phyloP scores from a whole-genome alignment of 2,329 filamentous ascomycete species.

The Fusarium sp. region DNA sequence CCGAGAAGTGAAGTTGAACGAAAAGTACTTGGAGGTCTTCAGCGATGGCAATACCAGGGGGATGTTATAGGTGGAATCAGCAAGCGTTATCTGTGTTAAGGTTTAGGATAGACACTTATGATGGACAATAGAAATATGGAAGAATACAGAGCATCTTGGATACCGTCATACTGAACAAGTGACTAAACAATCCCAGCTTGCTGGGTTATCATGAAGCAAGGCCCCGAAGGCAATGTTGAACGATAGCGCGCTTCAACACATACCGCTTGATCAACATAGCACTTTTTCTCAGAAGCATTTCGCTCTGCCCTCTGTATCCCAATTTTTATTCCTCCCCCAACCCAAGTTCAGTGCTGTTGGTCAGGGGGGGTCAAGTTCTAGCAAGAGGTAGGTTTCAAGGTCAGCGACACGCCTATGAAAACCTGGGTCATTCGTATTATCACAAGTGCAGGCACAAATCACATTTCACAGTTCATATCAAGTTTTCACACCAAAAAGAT shows the following conservation, averaged over 20 bases:
- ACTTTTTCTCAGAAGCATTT: too few relatives aligned
- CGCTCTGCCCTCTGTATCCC: too few relatives aligned
- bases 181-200: too few relatives aligned
- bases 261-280: rapidly evolving
- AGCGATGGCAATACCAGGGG: rapidly evolving
- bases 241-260: too few relatives aligned
- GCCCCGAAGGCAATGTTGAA: neutral
- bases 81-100: rapidly evolving
- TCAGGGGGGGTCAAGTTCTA: rapidly evolving
- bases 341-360: neutral
- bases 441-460: neutral
- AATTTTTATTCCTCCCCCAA: too few relatives aligned
- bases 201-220: neutral
- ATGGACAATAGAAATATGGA: neutral
- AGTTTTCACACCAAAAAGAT: neutral
- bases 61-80: neutral
- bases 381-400: neutral
- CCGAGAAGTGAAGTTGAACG: slow-evolving; percentile 6
- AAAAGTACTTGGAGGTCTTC: neutral
- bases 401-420: neutral
- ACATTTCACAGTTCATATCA: neutral
- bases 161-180: neutral
- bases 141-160: neutral
- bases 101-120: rapidly evolving
- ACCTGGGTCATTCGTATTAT: rapidly evolving